Evolutionary conservation across 106 monocot genomes (phyloP).

Genomic region (Apostasia shenzhenica): DNA sequence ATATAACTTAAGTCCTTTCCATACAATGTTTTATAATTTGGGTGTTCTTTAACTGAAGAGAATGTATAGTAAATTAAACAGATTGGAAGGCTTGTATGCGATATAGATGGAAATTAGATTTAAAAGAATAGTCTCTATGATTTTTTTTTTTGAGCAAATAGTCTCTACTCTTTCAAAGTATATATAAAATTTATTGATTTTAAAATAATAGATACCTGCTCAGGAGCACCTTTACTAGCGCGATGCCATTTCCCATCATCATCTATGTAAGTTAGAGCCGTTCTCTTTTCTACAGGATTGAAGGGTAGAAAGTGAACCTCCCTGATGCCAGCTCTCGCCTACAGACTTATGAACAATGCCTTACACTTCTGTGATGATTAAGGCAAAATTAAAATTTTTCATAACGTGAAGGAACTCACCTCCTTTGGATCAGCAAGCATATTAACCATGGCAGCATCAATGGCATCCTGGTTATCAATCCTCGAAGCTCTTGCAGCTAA

Average conservation of each 20-base stretch:
- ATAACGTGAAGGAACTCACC: constrained; percentile 15
- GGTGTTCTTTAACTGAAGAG: too few species aligned
- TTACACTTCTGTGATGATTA: neutral
- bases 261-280: constrained; percentile 76
- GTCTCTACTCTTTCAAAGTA: too few species aligned
- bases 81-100: too few species aligned
- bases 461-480: constrained; percentile 72
- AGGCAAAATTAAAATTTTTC: neutral
- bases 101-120: too few species aligned
- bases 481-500: constrained; percentile 68
- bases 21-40: too few species aligned
- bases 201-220: constrained; percentile 29
- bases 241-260: constrained; percentile 53
- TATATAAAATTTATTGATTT: too few species aligned
- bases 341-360: neutral
- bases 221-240: constrained; percentile 73
- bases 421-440: constrained; percentile 83
- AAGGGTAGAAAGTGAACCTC: constrained; percentile 78
- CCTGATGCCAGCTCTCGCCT: constrained; percentile 69
- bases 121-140: too few species aligned
- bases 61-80: too few species aligned
- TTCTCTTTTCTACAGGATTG: constrained; percentile 77
- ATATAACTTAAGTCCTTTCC: too few species aligned
- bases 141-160: too few species aligned
- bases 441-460: constrained; percentile 77